phyloP scores from a whole-genome alignment of 148 eudicot genomes.

The Polygonum maritimum region DNA sequence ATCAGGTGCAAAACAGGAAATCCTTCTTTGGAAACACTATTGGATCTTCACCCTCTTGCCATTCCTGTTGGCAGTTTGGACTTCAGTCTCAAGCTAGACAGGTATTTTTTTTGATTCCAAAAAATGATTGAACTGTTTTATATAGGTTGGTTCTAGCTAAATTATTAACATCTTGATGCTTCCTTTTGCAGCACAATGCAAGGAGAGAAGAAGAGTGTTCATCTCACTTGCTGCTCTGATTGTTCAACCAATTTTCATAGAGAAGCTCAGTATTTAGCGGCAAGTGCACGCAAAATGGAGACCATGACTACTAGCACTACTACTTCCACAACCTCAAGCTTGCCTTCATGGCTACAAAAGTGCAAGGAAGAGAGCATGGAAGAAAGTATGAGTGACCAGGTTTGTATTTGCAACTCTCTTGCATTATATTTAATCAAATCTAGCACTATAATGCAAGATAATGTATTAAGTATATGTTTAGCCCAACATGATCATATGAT shows the following conservation, averaged over 20 bases:
- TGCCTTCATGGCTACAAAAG: slow-evolving; percentile 64
- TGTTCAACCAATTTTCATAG: slow-evolving; percentile 22
- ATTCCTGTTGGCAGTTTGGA: slow-evolving; percentile 52
- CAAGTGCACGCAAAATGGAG: not conserved
- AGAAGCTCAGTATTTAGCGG: slow-evolving; percentile 8
- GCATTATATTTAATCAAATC: not conserved
- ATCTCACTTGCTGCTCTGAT: slow-evolving; percentile 54
- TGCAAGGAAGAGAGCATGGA: slow-evolving; percentile 46
- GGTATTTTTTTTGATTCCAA: slow-evolving; percentile 26
- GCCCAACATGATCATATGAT: slow-evolving; percentile 11
- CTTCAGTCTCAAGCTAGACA: slow-evolving; percentile 55
- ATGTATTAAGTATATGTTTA: slow-evolving; percentile 15
- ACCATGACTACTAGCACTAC: not conserved
- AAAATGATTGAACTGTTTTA: not conserved
- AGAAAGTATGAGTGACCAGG: not conserved
- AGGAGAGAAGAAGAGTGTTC: slow-evolving; percentile 20
- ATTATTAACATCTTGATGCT: not conserved
- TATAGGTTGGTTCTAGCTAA: slow-evolving; percentile 32
- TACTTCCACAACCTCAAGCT: slow-evolving; percentile 26
- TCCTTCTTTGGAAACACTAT: slow-evolving; percentile 66
- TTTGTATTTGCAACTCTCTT: not conserved
- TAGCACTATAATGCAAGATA: slow-evolving; percentile 26
- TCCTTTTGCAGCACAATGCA: slow-evolving; percentile 18
- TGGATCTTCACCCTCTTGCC: slow-evolving; percentile 66
- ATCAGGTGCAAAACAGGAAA: slow-evolving; percentile 59